Percentiles rank a stretch among this genome's conserved stretches.
Evolutionary conservation across 2,329 filamentous ascomycete genomes (phyloP).

Genomic region (Trichoderma sp.): DNA sequence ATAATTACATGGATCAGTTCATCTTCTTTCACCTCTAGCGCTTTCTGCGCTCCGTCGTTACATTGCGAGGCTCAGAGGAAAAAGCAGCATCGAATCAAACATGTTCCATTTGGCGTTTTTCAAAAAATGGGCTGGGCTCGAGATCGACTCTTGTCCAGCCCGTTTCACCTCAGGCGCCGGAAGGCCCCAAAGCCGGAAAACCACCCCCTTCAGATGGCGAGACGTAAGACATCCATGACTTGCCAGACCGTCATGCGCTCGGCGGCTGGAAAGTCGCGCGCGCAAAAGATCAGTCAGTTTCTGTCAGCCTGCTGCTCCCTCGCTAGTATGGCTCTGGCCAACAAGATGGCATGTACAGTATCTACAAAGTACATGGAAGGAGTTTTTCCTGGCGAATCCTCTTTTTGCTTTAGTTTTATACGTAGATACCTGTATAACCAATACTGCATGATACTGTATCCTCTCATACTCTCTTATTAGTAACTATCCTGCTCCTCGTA

Average conservation of each 20-base stretch:
- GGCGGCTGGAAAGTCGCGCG: conserved; percentile 10
- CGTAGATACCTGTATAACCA: not conserved
- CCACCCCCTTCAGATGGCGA: not conserved
- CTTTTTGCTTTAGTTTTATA: no score
- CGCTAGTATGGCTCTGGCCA: not conserved
- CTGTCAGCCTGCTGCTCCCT: not conserved
- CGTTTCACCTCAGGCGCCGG: not conserved
- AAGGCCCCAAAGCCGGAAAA: not conserved
- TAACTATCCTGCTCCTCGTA: not conserved
- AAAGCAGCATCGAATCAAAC: not conserved
- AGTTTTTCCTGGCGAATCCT: not conserved
- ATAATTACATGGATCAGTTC: not conserved
- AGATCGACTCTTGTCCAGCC: not conserved
- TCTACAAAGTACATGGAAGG: not conserved
- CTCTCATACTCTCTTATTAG: not conserved
- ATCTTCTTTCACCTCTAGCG: not conserved
- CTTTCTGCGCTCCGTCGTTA: not conserved
- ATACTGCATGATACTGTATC: no score
- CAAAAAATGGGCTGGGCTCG: not conserved
- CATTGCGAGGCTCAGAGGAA: not conserved
- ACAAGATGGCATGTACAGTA: not conserved
- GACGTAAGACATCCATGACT: conserved; percentile 11
- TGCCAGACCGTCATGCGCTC: not conserved
- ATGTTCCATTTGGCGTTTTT: not conserved
- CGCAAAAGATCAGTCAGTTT: not conserved